These are phyloP conservation scores for Beverwykella pulmonaria DNA, from an alignment of 495 filamentous ascomycete species.

Conservation along the genomic window DNA sequence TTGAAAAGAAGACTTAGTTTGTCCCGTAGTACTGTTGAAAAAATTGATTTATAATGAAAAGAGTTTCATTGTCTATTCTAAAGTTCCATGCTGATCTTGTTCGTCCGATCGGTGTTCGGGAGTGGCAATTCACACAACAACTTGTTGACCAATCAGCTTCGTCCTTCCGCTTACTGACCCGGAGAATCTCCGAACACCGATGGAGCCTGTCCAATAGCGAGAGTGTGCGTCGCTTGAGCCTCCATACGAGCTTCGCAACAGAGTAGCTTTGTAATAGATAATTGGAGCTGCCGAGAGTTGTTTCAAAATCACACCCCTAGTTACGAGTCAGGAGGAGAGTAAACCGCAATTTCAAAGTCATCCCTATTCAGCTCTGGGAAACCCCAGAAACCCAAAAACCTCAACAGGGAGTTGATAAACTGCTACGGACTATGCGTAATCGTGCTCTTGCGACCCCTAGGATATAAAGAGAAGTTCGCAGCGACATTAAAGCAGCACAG, in stretches of 20 bases:
- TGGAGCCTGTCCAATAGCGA: neutral
- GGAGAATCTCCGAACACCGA: neutral
- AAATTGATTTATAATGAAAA: too few relatives aligned
- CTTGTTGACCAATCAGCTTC: neutral
- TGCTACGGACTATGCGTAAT: neutral
- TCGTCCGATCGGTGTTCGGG: neutral
- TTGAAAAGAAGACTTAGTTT: too few relatives aligned
- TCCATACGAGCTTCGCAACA: too few relatives aligned
- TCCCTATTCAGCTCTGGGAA: neutral
- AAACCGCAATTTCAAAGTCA: neutral
- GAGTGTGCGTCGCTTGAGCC: too few relatives aligned
- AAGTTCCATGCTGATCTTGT: too few relatives aligned
- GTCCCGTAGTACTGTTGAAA: too few relatives aligned
- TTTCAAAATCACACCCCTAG: neutral
- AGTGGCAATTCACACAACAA: too few relatives aligned
- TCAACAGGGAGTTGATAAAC: neutral
- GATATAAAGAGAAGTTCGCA: neutral
- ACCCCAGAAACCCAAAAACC: neutral
- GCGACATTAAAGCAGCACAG: neutral
- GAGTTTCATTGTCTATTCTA: too few relatives aligned
- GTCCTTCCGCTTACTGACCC: neutral
- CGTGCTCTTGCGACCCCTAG: neutral
- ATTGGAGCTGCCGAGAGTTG: neutral
- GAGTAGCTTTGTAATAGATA: neutral
- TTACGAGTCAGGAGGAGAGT: neutral